A percentile compares a stretch with the other conserved stretches of the same genome.
phyloP scores from a whole-genome alignment of 2,329 filamentous ascomycete genomes.

The Fusarium verrucosum region DNA sequence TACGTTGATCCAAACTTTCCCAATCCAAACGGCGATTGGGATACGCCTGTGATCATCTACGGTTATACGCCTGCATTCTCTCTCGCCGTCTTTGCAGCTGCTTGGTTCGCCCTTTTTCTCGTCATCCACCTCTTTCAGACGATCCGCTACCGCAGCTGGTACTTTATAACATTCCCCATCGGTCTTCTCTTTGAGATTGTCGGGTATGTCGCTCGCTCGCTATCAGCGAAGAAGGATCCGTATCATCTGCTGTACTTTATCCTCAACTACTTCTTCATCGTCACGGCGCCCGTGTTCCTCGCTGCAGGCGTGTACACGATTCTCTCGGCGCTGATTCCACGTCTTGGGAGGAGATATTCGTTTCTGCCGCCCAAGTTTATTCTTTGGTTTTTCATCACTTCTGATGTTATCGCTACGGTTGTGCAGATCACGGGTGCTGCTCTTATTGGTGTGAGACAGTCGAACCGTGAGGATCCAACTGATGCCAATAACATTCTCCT shows the following conservation, averaged over 20 bases:
- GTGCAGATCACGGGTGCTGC: slow-evolving; percentile 64
- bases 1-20: slow-evolving; percentile 64
- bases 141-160: slow-evolving; percentile 54
- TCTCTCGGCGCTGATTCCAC: slow-evolving; percentile 59
- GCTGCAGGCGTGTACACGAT: slow-evolving; percentile 65
- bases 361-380: slow-evolving; percentile 58
- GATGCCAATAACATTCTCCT: slow-evolving; percentile 65
- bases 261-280: slow-evolving; percentile 69
- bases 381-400: slow-evolving; percentile 63
- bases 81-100: slow-evolving; percentile 54
- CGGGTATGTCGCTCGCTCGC: slow-evolving; percentile 59
- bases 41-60: slow-evolving; percentile 61
- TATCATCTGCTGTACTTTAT: slow-evolving; percentile 66
- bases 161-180: slow-evolving; percentile 57
- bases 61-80: slow-evolving; percentile 60
- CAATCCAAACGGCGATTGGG: slow-evolving; percentile 56
- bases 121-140: slow-evolving; percentile 51
- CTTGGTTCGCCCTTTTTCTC: slow-evolving; percentile 55
- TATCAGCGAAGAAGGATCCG: slow-evolving; percentile 60
- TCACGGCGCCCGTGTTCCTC: slow-evolving; percentile 67
- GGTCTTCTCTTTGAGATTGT: slow-evolving; percentile 59
- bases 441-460: slow-evolving; percentile 60
- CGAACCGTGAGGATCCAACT: slow-evolving; percentile 59
- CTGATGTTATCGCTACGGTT: slow-evolving; percentile 63
- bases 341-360: slow-evolving; percentile 54